Percentiles rank a stretch among this genome's conserved stretches.
These are phyloP conservation scores for Neofusicoccum cordaticola DNA, from an alignment of 2,329 filamentous ascomycete species.

Conservation along the genomic window DNA sequence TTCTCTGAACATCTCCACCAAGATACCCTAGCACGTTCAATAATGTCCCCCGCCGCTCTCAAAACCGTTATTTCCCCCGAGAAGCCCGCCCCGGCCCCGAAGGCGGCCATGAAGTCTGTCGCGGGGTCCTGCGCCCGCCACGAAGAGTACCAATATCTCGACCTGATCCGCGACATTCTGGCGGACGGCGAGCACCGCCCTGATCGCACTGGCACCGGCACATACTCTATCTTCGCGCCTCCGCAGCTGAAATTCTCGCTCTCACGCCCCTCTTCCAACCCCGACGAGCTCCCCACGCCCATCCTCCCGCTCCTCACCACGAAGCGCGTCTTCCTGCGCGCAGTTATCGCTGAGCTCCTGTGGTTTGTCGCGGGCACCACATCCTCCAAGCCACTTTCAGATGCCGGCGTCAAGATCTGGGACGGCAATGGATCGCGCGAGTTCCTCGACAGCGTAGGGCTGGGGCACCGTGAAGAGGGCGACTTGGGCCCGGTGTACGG, in stretches of 20 bases:
- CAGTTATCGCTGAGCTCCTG: slow-evolving; percentile 86
- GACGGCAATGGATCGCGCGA: slow-evolving; percentile 92
- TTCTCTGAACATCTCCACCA: not conserved
- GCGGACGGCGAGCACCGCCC: slow-evolving; percentile 80
- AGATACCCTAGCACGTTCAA: not conserved
- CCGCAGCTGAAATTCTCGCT: slow-evolving; percentile 83
- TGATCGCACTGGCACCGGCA: slow-evolving; percentile 92
- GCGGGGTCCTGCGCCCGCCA: slow-evolving; percentile 44
- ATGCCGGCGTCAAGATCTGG: slow-evolving; percentile 92
- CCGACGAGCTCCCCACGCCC: slow-evolving; percentile 47
- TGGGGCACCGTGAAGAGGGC: slow-evolving; percentile 76
- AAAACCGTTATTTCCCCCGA: slow-evolving; percentile 20
- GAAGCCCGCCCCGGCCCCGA: slow-evolving; percentile 20
- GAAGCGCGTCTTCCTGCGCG: slow-evolving; percentile 90
- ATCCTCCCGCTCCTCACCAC: slow-evolving; percentile 93
- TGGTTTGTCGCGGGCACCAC: slow-evolving; percentile 92
- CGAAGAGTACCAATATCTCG: slow-evolving; percentile 92
- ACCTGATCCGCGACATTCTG: slow-evolving; percentile 83
- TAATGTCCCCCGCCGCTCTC: slow-evolving; percentile 1
- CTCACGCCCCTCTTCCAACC: slow-evolving; percentile 51
- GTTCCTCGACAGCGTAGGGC: slow-evolving; percentile 82
- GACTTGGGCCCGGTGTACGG: slow-evolving; percentile 96
- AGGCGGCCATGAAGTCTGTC: slow-evolving; percentile 1
- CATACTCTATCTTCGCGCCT: slow-evolving; percentile 83
- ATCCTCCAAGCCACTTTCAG: slow-evolving; percentile 71